Percentiles rank a stretch among this genome's conserved stretches.
phyloP scores from a whole-genome alignment of 1,139 yeast species.

The Yamadazyma diospyri region DNA sequence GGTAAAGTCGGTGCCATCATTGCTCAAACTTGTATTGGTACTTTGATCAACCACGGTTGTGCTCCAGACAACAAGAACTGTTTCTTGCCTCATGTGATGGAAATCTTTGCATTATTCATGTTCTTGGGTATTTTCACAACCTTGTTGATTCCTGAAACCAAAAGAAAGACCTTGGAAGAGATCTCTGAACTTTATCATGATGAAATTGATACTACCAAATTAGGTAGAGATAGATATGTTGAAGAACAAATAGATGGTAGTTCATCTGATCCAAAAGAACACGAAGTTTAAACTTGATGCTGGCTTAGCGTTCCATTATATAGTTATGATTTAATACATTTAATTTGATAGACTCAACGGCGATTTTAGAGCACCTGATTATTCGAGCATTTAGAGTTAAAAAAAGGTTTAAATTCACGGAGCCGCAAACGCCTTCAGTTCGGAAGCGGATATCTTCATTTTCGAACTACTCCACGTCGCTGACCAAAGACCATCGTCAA shows the following conservation, averaged over 20 bases:
- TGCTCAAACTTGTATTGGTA: conserved; percentile 89
- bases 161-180: conserved; percentile 83
- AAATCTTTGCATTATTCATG: conserved; percentile 89
- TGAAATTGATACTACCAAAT: conserved; percentile 55
- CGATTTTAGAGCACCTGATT: too few species aligned
- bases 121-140: conserved; percentile 66
- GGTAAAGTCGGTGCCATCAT: conserved; percentile 97
- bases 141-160: conserved; percentile 80
- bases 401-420: too few species aligned
- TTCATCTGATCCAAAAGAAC: conserved; percentile 16
- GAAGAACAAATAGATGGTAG: conserved; percentile 28
- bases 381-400: too few species aligned
- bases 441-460: too few species aligned
- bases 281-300: not conserved
- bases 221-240: conserved; percentile 34
- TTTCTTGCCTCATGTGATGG: conserved; percentile 89
- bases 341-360: too few species aligned
- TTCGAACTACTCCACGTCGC: too few species aligned
- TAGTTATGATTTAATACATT: too few species aligned
- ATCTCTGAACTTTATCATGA: conserved; percentile 75
- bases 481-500: too few species aligned
- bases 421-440: too few species aligned
- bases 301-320: too few species aligned
- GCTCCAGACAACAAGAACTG: conserved; percentile 55
- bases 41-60: conserved; percentile 76